Percentiles rank a stretch among this genome's conserved stretches.
Conservation (phyloP, 2,329 filamentous ascomycete species). For the Tolypocladium sp. region DNA sequence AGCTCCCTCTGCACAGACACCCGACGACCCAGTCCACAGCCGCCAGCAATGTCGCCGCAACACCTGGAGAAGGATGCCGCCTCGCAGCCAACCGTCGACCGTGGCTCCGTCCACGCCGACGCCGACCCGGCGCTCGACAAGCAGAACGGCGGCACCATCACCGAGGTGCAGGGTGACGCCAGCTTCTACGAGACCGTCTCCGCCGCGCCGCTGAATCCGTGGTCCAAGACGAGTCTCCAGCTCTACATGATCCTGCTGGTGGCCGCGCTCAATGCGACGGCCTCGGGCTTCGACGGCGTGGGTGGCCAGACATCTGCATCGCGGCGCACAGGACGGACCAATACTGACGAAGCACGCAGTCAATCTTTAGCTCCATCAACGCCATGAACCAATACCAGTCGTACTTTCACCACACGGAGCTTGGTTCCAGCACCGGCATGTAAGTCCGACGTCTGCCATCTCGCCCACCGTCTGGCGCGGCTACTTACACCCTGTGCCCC, state of each 20-base stretch:
- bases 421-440: slow-evolving; percentile 19
- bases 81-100: slow-evolving; percentile 2
- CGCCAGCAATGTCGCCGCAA: background rate
- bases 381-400: slow-evolving; percentile 19
- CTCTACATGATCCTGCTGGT: slow-evolving; percentile 25
- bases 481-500: background rate
- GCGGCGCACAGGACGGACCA: no score
- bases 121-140: slow-evolving; percentile 10
- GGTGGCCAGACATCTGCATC: slow-evolving; percentile 3
- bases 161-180: slow-evolving; percentile 17
- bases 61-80: background rate
- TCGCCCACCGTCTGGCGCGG: background rate
- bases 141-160: slow-evolving; percentile 10
- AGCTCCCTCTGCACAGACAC: background rate
- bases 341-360: slow-evolving; percentile 6
- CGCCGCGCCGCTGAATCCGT: slow-evolving; percentile 18
- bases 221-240: slow-evolving; percentile 23
- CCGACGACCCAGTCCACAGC: background rate
- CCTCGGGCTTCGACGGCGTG: slow-evolving; percentile 28
- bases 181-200: slow-evolving; percentile 17
- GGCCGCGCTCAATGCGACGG: slow-evolving; percentile 25
- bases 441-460: slow-evolving; percentile 3
- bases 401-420: slow-evolving; percentile 17
- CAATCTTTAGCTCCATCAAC: slow-evolving; percentile 21
- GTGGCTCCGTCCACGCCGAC: slow-evolving; percentile 7